Conservation (phyloP, 352 stramenopile species). For the Phytophthora crassamura region DNA sequence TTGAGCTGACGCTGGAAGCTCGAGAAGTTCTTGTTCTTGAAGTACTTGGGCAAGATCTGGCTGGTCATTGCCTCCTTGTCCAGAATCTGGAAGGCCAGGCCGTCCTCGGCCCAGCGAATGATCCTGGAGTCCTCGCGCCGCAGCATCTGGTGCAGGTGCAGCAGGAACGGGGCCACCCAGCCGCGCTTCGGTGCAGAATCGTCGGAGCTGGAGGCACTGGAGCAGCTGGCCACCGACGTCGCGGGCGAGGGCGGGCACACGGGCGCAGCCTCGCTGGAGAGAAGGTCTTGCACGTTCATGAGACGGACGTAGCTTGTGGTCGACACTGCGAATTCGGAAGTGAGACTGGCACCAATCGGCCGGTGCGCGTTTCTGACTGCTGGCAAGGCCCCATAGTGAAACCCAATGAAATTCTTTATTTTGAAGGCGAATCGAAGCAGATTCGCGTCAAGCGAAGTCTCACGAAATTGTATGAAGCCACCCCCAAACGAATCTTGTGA, state of each 20-base stretch:
- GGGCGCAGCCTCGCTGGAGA: slow-evolving; percentile 22
- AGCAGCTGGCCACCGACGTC: slow-evolving; percentile 46
- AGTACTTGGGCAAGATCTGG: slow-evolving; percentile 93
- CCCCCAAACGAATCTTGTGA: slow-evolving; percentile 17
- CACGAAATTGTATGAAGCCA: neutral
- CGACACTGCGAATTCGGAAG: slow-evolving; percentile 36
- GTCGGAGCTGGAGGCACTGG: slow-evolving; percentile 32
- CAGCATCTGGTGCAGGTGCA: slow-evolving; percentile 89
- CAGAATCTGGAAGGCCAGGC: slow-evolving; percentile 83
- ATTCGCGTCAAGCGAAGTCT: slow-evolving; percentile 17
- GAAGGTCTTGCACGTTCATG: slow-evolving; percentile 63
- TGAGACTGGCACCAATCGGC: slow-evolving; percentile 30
- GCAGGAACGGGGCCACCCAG: slow-evolving; percentile 87
- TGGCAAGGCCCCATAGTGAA: slow-evolving; percentile 43
- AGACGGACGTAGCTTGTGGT: slow-evolving; percentile 7
- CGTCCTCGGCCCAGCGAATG: slow-evolving; percentile 84
- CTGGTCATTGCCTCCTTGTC: slow-evolving; percentile 88
- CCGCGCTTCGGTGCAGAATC: slow-evolving; percentile 53
- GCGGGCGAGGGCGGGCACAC: slow-evolving; percentile 48
- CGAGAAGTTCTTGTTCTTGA: slow-evolving; percentile 97
- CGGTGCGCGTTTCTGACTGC: slow-evolving; percentile 18
- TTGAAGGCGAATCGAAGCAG: slow-evolving; percentile 54
- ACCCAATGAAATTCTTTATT: slow-evolving; percentile 69
- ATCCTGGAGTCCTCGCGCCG: slow-evolving; percentile 76
- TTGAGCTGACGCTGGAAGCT: slow-evolving; percentile 96